Base-by-base conservation (phyloP, 1,139 yeast genomes). In the Zygoascus sp. region DNA sequence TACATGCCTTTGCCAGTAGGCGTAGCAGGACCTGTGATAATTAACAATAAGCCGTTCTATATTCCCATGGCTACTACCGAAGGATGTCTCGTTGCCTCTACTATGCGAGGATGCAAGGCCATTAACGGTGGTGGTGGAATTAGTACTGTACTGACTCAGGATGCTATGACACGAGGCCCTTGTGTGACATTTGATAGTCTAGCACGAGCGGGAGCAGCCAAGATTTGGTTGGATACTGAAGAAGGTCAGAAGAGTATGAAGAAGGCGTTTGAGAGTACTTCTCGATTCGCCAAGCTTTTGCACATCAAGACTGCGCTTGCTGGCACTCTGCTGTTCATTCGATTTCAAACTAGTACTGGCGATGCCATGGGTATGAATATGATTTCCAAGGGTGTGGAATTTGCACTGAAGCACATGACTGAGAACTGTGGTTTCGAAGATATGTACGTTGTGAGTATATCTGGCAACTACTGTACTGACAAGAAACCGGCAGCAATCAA, bases 341-440 rank as follows among this genome's bases (percentile, higher is more conserved):
- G 98, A 61, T 92, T 92, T 74, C 81, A 90, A 64, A 92, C 99
- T 22, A 89, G 96, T 37, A 92, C 99, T 30, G 99, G 99, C 67
- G 99, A 92, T 73, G 98, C 98, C 16, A 92, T 92, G 99, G 99
- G 98, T 56, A 92, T 92, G 99, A 92, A 92, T 65, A 94, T 92
- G 99, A 94, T 92, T 56, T 92, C 98, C 27, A 92, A 92, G 69
- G 99, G 98, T 66, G 97, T 88, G 45, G 99, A 94, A 66, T 75
- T 74, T 65, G 79, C 96, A 1, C 77, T 92, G 62, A 81, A 81
- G 56, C 80, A 76, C 64, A 89, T 92, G 96, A 80, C 77, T 43
- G 88, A 84, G 61, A 89, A 83, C 59, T 83, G 84, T 64, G 97
- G 97, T 2, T 92, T 92, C 80, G 81, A 78, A 13, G 98, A 92